phyloP scores from a whole-genome alignment of 1,284 basidiomycete species.

The Cutaneotrichosporon dermatis region DNA sequence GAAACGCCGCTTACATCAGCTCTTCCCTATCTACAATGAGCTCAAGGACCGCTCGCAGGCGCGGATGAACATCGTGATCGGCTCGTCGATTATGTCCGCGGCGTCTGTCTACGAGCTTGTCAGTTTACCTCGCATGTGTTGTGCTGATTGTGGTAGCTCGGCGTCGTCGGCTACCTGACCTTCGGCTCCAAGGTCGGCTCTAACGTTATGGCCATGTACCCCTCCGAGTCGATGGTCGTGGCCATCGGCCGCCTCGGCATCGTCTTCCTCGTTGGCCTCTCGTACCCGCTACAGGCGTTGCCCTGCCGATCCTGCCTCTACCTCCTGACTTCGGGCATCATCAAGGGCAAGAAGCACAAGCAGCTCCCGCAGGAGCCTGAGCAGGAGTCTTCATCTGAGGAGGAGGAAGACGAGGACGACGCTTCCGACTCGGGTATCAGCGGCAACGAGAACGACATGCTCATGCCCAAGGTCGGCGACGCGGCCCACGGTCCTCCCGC shows the following conservation, averaged over 20 bases:
- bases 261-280: constrained; percentile 80
- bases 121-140: no score
- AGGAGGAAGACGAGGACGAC: constrained; percentile 14
- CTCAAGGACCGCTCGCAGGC: constrained; percentile 71
- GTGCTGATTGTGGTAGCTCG: constrained; percentile 1
- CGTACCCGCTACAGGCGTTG: constrained; percentile 87
- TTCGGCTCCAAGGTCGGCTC: constrained; percentile 86
- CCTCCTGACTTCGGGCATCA: constrained; percentile 59
- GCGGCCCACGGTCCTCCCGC: constrained; percentile 52
- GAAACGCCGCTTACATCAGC: constrained; percentile 48
- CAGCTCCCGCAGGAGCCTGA: constrained; percentile 24
- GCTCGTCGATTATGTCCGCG: constrained; percentile 75
- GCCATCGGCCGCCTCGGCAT: constrained; percentile 91
- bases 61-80: constrained; percentile 80
- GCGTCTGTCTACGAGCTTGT: constrained; percentile 65
- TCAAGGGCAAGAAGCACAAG: constrained; percentile 27
- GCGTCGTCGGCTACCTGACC: constrained; percentile 73
- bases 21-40: constrained; percentile 94
- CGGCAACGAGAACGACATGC: constrained; percentile 38
- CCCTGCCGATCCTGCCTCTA: constrained; percentile 90
- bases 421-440: constrained; percentile 13
- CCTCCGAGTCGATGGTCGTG: constrained; percentile 76
- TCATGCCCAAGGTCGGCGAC: constrained; percentile 50
- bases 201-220: constrained; percentile 82
- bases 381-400: constrained; percentile 9